Evolutionary conservation across 345 rosid genomes (phyloP).

Genomic region (Dipteronia dyeriana): DNA sequence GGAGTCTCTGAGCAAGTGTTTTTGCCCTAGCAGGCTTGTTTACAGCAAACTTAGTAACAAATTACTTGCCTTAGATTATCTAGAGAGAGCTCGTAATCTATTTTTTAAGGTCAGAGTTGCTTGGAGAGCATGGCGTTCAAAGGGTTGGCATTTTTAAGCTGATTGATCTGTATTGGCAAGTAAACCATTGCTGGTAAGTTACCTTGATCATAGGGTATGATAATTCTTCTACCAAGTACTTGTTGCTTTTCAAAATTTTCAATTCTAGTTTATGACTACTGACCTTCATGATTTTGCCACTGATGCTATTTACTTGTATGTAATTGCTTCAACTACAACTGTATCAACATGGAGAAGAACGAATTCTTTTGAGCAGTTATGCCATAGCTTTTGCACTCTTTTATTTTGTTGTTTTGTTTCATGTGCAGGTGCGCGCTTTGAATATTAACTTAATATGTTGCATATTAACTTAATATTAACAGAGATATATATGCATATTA

Average conservation of each 20-base stretch:
- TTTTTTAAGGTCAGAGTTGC: constrained; percentile 72
- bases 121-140: constrained; percentile 68
- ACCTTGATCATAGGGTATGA: not conserved
- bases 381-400: not conserved
- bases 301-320: not conserved
- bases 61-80: constrained; percentile 64
- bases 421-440: too few relatives aligned
- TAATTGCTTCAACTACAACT: not conserved
- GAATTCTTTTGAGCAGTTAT: not conserved
- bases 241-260: not conserved
- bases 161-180: not conserved
- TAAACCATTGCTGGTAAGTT: not conserved
- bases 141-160: constrained; percentile 90
- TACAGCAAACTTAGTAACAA: constrained; percentile 75
- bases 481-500: not conserved
- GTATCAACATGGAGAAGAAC: not conserved
- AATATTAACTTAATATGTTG: not conserved
- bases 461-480: too few relatives aligned
- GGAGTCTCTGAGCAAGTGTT: constrained; percentile 72
- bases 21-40: constrained; percentile 78
- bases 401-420: not conserved
- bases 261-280: not conserved
- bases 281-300: not conserved
- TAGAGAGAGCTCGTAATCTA: constrained; percentile 78
- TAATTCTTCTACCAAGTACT: not conserved